phyloP scores from a whole-genome alignment of 352 stramenopile species.

The Phytophthora nicotianae region DNA sequence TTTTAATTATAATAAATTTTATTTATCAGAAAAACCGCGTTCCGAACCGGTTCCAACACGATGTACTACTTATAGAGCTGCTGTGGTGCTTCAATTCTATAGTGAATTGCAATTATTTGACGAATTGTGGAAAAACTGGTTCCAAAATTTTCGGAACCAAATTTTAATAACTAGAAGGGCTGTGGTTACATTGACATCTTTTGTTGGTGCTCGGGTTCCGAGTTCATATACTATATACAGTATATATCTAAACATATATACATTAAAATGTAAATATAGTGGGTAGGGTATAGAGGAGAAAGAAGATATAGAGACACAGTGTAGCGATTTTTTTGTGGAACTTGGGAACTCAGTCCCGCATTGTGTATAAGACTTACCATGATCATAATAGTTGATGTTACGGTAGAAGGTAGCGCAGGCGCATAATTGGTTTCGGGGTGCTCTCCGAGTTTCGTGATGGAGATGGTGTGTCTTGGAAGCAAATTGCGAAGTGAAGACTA shows the following conservation, averaged over 20 bases:
- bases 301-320: conserved; percentile 7
- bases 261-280: conserved; percentile 1
- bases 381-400: conserved; percentile 12
- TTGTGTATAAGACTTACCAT: conserved; percentile 8
- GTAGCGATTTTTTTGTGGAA: conserved; percentile 2
- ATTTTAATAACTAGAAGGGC: too few species aligned
- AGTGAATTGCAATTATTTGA: too few species aligned
- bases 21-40: conserved; percentile 8
- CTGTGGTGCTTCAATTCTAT: too few species aligned
- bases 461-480: too few species aligned
- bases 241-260: conserved; percentile 20
- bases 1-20: too few species aligned
- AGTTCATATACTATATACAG: conserved; percentile 9
- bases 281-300: conserved; percentile 5
- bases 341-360: conserved; percentile 11
- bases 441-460: too few species aligned
- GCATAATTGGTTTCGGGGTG: too few species aligned
- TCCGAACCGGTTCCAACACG: conserved; percentile 8
- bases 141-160: too few species aligned
- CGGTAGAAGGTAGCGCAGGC: too few species aligned
- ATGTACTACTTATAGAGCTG: conserved; percentile 10
- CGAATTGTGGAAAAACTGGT: too few species aligned
- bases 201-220: conserved; percentile 3
- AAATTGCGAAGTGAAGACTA: too few species aligned
- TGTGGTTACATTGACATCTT: conserved; percentile 8